These are phyloP conservation scores for Thymus quinquecostatus DNA, from an alignment of 257 asterid genomes.

Conservation along the genomic window DNA sequence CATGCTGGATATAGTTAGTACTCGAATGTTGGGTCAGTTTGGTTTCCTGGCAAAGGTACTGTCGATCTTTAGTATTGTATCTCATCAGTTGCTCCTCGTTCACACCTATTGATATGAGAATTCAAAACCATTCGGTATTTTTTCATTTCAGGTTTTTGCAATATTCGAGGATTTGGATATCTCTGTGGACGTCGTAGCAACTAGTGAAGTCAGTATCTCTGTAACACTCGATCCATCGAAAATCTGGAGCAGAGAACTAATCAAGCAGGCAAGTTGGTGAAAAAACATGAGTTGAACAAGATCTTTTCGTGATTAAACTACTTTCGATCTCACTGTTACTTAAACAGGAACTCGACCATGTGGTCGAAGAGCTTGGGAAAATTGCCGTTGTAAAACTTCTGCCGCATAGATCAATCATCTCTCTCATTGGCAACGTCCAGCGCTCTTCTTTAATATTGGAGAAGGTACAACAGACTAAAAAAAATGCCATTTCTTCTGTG, in stretches of 20 bases:
- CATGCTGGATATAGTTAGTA: conserved; percentile 83
- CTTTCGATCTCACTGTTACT: not conserved
- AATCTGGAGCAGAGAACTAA: conserved; percentile 86
- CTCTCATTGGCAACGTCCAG: conserved; percentile 75
- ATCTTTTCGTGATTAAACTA: not conserved
- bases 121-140: not conserved
- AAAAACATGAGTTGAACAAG: not conserved
- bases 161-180: conserved; percentile 78
- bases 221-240: conserved; percentile 80
- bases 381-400: conserved; percentile 73
- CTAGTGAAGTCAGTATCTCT: conserved; percentile 88
- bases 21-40: conserved; percentile 82
- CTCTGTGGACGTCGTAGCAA: conserved; percentile 85
- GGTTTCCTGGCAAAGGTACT: conserved; percentile 82
- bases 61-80: not conserved
- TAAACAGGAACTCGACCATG: conserved; percentile 68
- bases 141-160: conserved; percentile 58
- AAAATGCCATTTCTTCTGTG: not conserved
- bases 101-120: not conserved
- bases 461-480: conserved; percentile 41
- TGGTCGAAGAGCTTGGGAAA: conserved; percentile 72
- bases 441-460: conserved; percentile 67
- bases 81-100: not conserved
- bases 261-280: conserved; percentile 64
- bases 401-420: conserved; percentile 69